Evolutionary conservation across 208 protist genomes (phyloP), one percentile per base, ranked within the genome.

Genomic region (Leishmania amazonensis): DNA sequence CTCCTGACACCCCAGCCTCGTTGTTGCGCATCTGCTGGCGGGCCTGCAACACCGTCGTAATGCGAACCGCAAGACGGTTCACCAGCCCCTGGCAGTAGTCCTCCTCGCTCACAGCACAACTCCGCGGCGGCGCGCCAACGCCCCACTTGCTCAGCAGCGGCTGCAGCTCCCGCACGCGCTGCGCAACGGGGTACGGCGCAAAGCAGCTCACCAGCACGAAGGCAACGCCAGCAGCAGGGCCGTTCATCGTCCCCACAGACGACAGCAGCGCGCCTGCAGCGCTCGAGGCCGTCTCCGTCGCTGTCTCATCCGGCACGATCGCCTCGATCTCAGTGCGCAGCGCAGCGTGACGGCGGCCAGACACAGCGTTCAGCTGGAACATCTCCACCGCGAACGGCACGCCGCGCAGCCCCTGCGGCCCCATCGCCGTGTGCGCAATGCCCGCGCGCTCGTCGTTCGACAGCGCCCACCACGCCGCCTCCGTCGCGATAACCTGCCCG

Each of bases 401-500:
- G 17, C 90, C 90, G 57, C 89, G 89, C 83, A 93, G 85, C 31
- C 78, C 80, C 76, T 89, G 88, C 47, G 80, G 68, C 19, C 86
- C 87, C n/a, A 91, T 54, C 72, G 67, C 75, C 0, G 58, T 82
- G 72, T 75, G 64, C 51, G 83, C 51, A 38, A 89, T 38, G 74
- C 70, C 2, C 70, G 53, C 86, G 15, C 87, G 90, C 84, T 86
- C 79, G 3, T 21, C 38, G 31, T 85, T 70, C 60, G 83, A 88
- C 40, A 91, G 81, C 19, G 87, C 78, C 82, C 84, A 83, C 78
- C 83, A 91, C 79, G 87, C 80, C 51, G 71, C 53, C 74, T 89
- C 87, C 74, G 88, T 91, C 82, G 90, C 28, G 17, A 94, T 31
- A n/a, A 96, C 87, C 87, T 97, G 93, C 57, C 95, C 95, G 54